A percentile compares a stretch with the other conserved stretches of the same genome.
Evolutionary conservation across 2,329 filamentous ascomycete species (phyloP).

Genomic region (Fusarium temperatum): DNA sequence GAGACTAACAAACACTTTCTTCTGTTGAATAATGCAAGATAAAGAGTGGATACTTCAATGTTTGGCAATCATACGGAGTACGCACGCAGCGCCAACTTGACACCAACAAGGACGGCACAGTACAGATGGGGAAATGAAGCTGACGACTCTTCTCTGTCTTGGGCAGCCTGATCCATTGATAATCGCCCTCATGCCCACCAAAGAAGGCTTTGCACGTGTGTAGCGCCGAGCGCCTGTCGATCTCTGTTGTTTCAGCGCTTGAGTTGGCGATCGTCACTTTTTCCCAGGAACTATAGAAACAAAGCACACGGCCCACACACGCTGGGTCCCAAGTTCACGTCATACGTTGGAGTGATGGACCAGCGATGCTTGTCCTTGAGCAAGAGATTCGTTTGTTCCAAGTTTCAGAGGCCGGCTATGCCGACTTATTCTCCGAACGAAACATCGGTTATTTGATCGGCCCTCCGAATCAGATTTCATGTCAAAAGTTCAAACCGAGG

Average conservation of each 20-base stretch:
- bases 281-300: constrained; percentile 13
- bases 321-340: constrained; percentile 17
- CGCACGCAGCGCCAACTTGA: background rate
- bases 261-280: constrained; percentile 34
- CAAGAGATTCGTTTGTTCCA: constrained; percentile 6
- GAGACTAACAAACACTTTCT: constrained; percentile 8
- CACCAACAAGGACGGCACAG: background rate
- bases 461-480: background rate
- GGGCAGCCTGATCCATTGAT: constrained; percentile 20
- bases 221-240: constrained; percentile 20
- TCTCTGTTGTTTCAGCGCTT: constrained; percentile 26
- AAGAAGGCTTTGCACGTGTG: constrained; percentile 15
- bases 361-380: constrained; percentile 5
- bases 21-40: background rate
- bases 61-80: background rate
- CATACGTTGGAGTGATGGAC: constrained; percentile 15
- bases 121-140: constrained; percentile 34
- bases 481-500: background rate
- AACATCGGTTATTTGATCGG: constrained; percentile 20
- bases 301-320: constrained; percentile 12
- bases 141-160: constrained; percentile 22
- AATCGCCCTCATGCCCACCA: constrained; percentile 21
- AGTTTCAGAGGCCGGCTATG: background rate
- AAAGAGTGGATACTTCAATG: background rate
- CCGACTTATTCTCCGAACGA: constrained; percentile 31